Evolutionary conservation across 2,329 filamentous ascomycete species (phyloP), one percentile per base, ranked within the genome.

Genomic region (Ophiocordyceps australis): DNA sequence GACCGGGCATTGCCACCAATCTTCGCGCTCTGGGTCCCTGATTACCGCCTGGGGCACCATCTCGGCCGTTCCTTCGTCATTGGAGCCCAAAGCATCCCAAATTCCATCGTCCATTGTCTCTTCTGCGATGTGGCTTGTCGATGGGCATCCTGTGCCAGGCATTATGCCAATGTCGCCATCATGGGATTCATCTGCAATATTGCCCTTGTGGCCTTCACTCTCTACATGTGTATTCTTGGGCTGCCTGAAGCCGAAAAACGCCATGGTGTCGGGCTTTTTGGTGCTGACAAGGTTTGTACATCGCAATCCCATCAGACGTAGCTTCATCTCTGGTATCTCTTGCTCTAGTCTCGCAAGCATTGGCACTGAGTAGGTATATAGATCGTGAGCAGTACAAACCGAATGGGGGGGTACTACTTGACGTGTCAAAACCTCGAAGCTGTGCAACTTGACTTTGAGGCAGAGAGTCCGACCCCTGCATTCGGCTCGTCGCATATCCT

Each of bases 401-500:
- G 83, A 72, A 35, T 74, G 77, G 0, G 80, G 75, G 3, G 74
- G 65, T 4, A 78, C 68, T 5, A 69, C 65, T 44, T 98, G 89
- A 17, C 89, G 64, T 0, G 85, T 92, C 26, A 81, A 65, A 13
- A 94, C 79, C 47, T 95, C 85, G 39, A 86, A 98, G 0, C 83
- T 93, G 45, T 94, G 81, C 7, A 95, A 55, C 46, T 98, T 98
- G 35, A 94, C 65, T 48, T 98, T 98, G 19, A 98, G 55, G 14
- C 82, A 81, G 2, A 98, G 54, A 0, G 86, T 95, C n/a, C 82
- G 69, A 1, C 86, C 86, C 47, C 86, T 93, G 50, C 80, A 81
- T 35, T 80, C 68, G 2, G 80, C 81, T 15, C 71, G 66, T 30
- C 64, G 62, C 54, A 95, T 61, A 40, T 95, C 86, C 36, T 78